phyloP scores from a whole-genome alignment of 495 filamentous ascomycete species.

The Aspergillus sclerotiicarbonarius region DNA sequence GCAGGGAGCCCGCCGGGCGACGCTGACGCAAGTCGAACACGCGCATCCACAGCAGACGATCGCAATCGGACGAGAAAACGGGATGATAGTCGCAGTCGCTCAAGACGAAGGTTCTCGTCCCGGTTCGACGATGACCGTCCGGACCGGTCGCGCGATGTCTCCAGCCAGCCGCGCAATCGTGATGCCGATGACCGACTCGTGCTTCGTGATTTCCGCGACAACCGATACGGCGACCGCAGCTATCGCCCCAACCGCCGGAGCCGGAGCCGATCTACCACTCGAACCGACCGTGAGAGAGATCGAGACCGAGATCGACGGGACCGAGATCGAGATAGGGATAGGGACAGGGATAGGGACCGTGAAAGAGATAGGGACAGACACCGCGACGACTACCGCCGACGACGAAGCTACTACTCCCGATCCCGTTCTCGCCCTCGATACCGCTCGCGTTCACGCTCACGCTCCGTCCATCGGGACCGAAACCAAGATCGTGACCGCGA shows the following conservation, averaged over 20 bases:
- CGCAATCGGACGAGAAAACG: constrained; percentile 28
- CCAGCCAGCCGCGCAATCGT: constrained; percentile 37
- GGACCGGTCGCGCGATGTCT: constrained; percentile 35
- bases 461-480: constrained; percentile 9
- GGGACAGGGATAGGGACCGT: constrained; percentile 14
- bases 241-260: constrained; percentile 40
- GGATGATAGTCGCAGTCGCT: constrained; percentile 35
- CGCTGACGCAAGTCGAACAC: constrained; percentile 19
- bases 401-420: constrained; percentile 17
- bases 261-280: constrained; percentile 34
- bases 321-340: constrained; percentile 13
- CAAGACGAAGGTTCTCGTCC: constrained; percentile 30
- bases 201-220: constrained; percentile 36
- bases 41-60: constrained; percentile 33
- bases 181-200: constrained; percentile 33
- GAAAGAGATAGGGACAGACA: constrained; percentile 12
- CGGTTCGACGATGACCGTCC: constrained; percentile 34
- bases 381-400: constrained; percentile 12
- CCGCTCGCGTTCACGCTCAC: constrained; percentile 23
- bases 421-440: constrained; percentile 23
- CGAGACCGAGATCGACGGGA: constrained; percentile 4
- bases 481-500: constrained; percentile 20
- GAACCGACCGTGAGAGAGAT: constrained; percentile 29
- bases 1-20: constrained; percentile 30
- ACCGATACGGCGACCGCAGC: constrained; percentile 33